Evolutionary conservation across 1,139 yeast genomes (phyloP), one percentile per base, ranked within the genome.

Genomic region (Pichia sp.): DNA sequence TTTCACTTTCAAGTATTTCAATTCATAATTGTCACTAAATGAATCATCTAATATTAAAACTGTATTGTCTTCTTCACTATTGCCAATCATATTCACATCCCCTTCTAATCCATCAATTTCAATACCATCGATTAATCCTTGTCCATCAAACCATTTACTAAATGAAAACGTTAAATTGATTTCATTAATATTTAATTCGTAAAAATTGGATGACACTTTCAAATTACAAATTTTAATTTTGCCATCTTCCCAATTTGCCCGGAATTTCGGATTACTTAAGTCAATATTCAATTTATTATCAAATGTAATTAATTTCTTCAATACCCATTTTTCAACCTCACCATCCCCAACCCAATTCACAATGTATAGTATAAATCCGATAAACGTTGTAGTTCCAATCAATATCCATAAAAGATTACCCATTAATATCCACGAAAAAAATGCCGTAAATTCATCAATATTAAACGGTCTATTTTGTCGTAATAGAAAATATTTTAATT

Each of bases 301-400:
- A 42, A 72, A 65, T 4, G 62, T 58, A 12, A 63, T 45, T 13
- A 64, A 53, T 24, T 57, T 56, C 43, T 55, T 53, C 22, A 63
- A 42, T 24, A 64, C 30, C 29, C 49, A 53, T 44, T 49, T 56
- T 34, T 57, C 60, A 23, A 62, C 40, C 40, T 52, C 51, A n/a
- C 62, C 60, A 45, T 57, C 59, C 24, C 54, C 56, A 40, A 60
- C 44, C 41, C 54, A 42, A 43, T 64, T 60, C 7, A 59, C 53
- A 1, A 61, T 24, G 49, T 64, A 65, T 11, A 65, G 53, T 6
- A 65, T 32, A 34, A 65, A 50, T 4, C 68, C 67, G 18, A 58
- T 71, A 64, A 89, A 90, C 0, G 97, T 88, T 5, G 98, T 92
- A 1, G 97, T 90, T 12, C 92, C 97, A 37, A 89, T 69, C 38